Evolutionary conservation across 2,329 filamentous ascomycete genomes (phyloP), one percentile per base, ranked within the genome.

Genomic region (Aureobasidium subglaciale): DNA sequence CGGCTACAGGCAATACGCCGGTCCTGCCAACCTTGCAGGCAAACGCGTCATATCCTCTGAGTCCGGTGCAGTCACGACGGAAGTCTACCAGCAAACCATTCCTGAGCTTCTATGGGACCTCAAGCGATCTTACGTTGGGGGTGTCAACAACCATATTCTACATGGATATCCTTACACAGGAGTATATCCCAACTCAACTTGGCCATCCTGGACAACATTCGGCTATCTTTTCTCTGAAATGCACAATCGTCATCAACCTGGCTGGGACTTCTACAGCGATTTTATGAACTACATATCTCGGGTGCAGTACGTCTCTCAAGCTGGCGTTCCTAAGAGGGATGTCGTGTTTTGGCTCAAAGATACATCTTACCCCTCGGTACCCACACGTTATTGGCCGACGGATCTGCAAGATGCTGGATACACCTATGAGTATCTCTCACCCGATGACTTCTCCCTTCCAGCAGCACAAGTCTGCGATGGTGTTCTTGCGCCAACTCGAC

Each of bases 151-250:
- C 38, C 62, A 73, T 34, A 68, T 78, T 4, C 60, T 78, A 7
- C 76, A 79, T 57, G 76, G 75, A 0, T 65, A 65, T 42, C 62
- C 73, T 0, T 75, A 73, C 48, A 67, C 68, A 0, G 71, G 70
- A 2, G 59, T 70, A 5, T 78, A 78, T 53, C 62, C 62, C 0
- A 70, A 73, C 46, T 78, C 76, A 0, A 78, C 76, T 0, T 79
- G 76, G 76, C 77, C 77, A 0, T 73, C 72, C 0, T 76, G 70
- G 50, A 72, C 71, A 0, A 67, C 75, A 0, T 78, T 78, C 56
- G 56, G 52, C 5, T 78, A 75, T 58, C 37, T 64, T 0, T 76
- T 72, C 54, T 68, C 70, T 0, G 72, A 74, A n/a, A 68, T 72
- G 63, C 69, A 71, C 56, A 65, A 65, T 4, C 64, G 61, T 0